Evolutionary conservation across 257 asterid species (phyloP), one percentile per base, ranked within the genome.

Genomic region (Paraleonurus japonicus): DNA sequence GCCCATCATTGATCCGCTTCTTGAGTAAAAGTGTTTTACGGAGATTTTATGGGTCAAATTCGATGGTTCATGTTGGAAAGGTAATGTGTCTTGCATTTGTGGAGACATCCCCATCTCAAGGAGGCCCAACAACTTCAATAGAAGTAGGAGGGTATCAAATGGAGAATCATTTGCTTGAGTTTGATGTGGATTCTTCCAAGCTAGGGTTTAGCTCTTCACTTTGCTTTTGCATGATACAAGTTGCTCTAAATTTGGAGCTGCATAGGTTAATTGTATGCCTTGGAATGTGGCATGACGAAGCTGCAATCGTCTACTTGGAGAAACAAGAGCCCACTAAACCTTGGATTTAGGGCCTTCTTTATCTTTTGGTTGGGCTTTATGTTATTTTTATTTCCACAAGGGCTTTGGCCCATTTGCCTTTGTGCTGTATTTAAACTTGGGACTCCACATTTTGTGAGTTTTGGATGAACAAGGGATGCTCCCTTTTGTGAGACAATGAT

Each of bases 111-210:
- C n/a, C n/a, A 6, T 6, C 45, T 64, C 0, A 68, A 17, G 0
- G 66, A 2, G 85, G 81, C 3, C 78, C 87, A 2, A 61, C 72
- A n/a, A n/a, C n/a, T n/a, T n/a, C n/a, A n/a, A n/a, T n/a, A n/a
- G n/a, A n/a, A n/a, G n/a, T n/a, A n/a, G 89, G 87, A 53, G 89
- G 89, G 5, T 58, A 85, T 73, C 89, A 85, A 10, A 59, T 82
- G 80, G 85, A 85, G 82, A 76, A 85, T 72, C 32, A 82, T 68
- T 48, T 85, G 81, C 76, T 85, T 7, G 84, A 82, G 76, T 85
- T 85, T 16, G 85, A 85, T 45, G 73, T 78, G 69, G 75, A 24
- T 16, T 71, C 81, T 2, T 70, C 79, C 4, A 75, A n/a, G 78
- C 72, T 82, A 4, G 28, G 81, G 63, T 80, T 85, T 66, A 85